phyloP scores from a whole-genome alignment of 129 eudicot genomes.

The Ambrosia trifida region DNA sequence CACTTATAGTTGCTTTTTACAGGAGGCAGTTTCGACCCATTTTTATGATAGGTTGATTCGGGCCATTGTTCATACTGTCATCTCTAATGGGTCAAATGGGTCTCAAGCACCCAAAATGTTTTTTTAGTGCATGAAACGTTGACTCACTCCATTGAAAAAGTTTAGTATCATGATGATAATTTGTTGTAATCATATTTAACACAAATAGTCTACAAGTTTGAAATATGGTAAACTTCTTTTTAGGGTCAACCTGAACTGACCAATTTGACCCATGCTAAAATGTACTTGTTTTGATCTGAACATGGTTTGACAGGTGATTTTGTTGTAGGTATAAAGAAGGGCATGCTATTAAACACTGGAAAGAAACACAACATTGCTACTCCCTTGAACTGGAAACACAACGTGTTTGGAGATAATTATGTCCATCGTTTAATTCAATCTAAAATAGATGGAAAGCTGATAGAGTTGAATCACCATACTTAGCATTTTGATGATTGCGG shows the following conservation, averaged over 20 bases:
- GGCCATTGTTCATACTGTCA: neutral
- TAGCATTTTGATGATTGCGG: conserved; percentile 41
- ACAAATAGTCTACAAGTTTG: no score
- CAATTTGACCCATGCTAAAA: neutral
- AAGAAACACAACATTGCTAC: conserved; percentile 95
- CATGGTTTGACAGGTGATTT: conserved; percentile 14
- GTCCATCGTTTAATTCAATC: conserved; percentile 95
- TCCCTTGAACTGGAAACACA: conserved; percentile 90
- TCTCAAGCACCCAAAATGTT: neutral
- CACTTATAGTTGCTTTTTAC: neutral
- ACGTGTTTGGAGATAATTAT: conserved; percentile 94
- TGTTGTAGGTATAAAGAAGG: conserved; percentile 75
- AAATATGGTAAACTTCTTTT: no score
- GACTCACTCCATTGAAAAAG: no score
- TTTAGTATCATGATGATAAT: no score
- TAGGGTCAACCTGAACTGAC: neutral
- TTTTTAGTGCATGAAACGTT: no score
- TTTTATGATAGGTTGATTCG: neutral
- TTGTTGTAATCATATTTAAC: no score
- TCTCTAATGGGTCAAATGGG: neutral
- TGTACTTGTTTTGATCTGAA: neutral
- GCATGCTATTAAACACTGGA: conserved; percentile 87
- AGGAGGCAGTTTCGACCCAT: neutral
- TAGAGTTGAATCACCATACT: conserved; percentile 77
- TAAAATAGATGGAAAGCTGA: conserved; percentile 96